Base-by-base conservation (phyloP, 495 filamentous ascomycete species). In the Chaetomium tenue region DNA sequence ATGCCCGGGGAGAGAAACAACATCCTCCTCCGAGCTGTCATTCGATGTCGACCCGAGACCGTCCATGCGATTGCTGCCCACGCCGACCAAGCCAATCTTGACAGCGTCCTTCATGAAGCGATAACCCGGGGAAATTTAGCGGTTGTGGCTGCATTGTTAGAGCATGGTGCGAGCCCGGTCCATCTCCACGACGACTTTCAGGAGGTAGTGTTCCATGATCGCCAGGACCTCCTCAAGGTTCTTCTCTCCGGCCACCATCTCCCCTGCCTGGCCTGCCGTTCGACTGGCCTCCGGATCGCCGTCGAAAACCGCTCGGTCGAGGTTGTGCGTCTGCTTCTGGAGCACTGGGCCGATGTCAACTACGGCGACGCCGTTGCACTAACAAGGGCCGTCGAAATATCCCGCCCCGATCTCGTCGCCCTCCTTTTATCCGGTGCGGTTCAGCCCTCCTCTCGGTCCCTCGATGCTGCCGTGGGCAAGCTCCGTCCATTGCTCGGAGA, bases 31-130 rank as follows among this genome's bases (percentile, higher is more conserved):
- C 66, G 64, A n/a, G 73, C 71, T 12, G 69, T 67, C 16, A 56
- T 65, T n/a, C 64, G 63, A 13, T 74, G 68, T 37, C 66, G 65
- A 9, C 48, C 70, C 30, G 73, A 75, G 22, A 72, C 65, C 4
- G 71, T 75, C 20, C 58, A 68, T 26, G 47, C 58, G 0, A 58
- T 75, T 22, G 73, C 73, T 11, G 63, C 59, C 30, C 66, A 65
- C n/a, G 71, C 73, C 53, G 73, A 75, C 68, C 71, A 75, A 33
- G 61, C 68, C 18, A 74, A 69, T 37, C 70, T 75, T 39, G 73
- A 75, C 58, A 58, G 63, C 30, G 73, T 65, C 8, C 70, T 75
- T 16, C 73, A 68, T 22, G 60, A 72, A 30, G 73, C 73, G 13
- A 72, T 75, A 7, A 55, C 60, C 22, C 54, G 73, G 25, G 65